Conservation (phyloP, 345 rosid species). For the Geranium rotundifolium region DNA sequence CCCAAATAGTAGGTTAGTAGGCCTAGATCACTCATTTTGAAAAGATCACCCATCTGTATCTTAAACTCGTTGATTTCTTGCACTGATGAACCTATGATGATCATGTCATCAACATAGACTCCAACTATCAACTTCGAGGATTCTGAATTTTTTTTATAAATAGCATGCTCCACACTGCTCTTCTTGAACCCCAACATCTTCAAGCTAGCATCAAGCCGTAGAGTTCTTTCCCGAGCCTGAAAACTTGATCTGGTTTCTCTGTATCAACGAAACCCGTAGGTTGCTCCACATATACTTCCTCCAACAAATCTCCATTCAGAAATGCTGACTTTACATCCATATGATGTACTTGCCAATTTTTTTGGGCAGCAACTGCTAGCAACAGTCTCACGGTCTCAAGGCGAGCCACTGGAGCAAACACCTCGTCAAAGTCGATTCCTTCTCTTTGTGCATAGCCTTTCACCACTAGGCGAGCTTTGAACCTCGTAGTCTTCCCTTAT, state of each 20-base stretch:
- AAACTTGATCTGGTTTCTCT: too few relatives aligned
- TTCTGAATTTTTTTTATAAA: too few relatives aligned
- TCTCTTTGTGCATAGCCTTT: background rate
- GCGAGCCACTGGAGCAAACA: too few relatives aligned
- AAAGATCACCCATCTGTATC: background rate
- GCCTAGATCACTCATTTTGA: background rate
- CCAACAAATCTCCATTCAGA: background rate
- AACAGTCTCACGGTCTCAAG: conserved; percentile 5
- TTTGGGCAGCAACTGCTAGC: background rate
- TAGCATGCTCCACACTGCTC: too few relatives aligned
- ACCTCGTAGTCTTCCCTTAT: background rate
- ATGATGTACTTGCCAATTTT: conserved; percentile 1
- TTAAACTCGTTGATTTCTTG: background rate
- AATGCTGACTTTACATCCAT: conserved; percentile 1
- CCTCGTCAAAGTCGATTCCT: conserved; percentile 4
- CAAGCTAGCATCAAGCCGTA: too few relatives aligned
- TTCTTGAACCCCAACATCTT: too few relatives aligned
- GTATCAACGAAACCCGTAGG: background rate
- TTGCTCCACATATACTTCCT: conserved; percentile 1
- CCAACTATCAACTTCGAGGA: too few relatives aligned
- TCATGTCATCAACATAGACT: conserved; percentile 1
- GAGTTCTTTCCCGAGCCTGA: too few relatives aligned
- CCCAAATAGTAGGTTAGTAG: background rate
- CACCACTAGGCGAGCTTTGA: background rate
- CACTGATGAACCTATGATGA: background rate